Evolutionary conservation across 768 basidiomycete species (phyloP).

Genomic region (Cantharellus cinnabarinus): DNA sequence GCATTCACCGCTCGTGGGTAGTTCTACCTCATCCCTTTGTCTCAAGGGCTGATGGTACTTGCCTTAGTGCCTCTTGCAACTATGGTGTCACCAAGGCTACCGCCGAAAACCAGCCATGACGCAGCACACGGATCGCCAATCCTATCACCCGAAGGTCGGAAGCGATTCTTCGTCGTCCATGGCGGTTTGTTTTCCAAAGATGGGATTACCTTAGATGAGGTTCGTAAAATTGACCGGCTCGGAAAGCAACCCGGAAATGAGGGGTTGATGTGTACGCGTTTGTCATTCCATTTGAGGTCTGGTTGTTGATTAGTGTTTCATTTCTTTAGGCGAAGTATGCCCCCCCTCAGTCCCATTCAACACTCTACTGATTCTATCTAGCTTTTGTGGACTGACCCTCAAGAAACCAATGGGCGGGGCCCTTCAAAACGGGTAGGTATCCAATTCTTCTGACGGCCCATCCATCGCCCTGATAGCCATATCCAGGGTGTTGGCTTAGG

Average conservation of each 20-base stretch:
- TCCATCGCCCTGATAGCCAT: slow-evolving; percentile 8
- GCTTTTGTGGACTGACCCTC: slow-evolving; percentile 94
- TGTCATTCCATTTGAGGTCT: background rate
- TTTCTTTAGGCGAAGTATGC: slow-evolving; percentile 38
- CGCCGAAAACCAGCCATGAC: slow-evolving; percentile 24
- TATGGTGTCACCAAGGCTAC: slow-evolving; percentile 52
- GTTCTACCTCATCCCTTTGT: background rate
- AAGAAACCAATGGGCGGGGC: slow-evolving; percentile 69
- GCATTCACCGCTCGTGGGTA: slow-evolving; percentile 72
- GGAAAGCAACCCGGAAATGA: slow-evolving; percentile 85
- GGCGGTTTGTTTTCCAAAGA: slow-evolving; percentile 94
- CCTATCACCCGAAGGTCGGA: slow-evolving; percentile 59
- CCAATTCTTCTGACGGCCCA: slow-evolving; percentile 1
- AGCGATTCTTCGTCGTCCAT: slow-evolving; percentile 88
- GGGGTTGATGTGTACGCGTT: slow-evolving; percentile 71
- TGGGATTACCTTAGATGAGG: slow-evolving; percentile 81
- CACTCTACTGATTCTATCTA: slow-evolving; percentile 16
- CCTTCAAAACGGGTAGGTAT: slow-evolving; percentile 77
- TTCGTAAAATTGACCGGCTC: slow-evolving; percentile 70
- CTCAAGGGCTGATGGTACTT: background rate
- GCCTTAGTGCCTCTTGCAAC: slow-evolving; percentile 71
- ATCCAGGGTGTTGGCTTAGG: slow-evolving; percentile 78
- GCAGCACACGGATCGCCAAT: slow-evolving; percentile 28
- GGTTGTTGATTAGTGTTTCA: slow-evolving; percentile 1
- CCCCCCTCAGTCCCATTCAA: background rate